Evolutionary conservation across 106 monocot genomes (phyloP), one percentile per base, ranked within the genome.

Genomic region (Dendrobium huoshanense): DNA sequence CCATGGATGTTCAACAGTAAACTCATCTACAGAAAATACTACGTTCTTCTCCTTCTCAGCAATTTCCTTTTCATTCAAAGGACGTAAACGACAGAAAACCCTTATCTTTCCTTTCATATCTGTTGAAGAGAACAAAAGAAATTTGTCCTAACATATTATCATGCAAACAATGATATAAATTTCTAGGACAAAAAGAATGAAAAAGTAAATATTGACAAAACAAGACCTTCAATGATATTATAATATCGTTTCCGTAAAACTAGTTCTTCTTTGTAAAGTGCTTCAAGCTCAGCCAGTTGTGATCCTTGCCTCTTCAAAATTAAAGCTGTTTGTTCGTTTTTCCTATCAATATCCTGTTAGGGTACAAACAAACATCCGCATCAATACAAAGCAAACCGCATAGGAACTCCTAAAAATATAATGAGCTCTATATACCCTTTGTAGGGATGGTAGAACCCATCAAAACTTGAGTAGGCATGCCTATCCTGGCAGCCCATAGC

Each of bases 31-130:
- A 82, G 79, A 83, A 17, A 68, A 67, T 37, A 95, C 86, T 49
- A 88, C 75, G 79, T 67, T 82, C 29, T 80, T 91, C 25, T 99
- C 93, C 22, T 72, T 86, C 59, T 86, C 91, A 77, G 73, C 56
- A 67, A 87, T 86, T 83, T 99, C 99, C 80, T 93, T 99, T 54
- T 93, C 91, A 80, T 61, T 93, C 51, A 91, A 81, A 56, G 99
- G 99, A 56, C 99, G 91, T 61, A 95, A 77, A 77, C 95, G 95
- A 54, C 99, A 99, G 48, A 79, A 99, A 7, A 99, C 99, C 86
- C 99, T 87, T 78, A 99, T 90, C 37, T 99, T 99, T 43, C 99
- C 99, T 87, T 99, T 99, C 99, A 99, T 95, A 81, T 99, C 99
- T 99, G 82, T 67, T 41, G 78, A 48, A 81, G 17, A 40, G 37